A percentile compares a stretch with the other conserved stretches of the same genome.
phyloP scores from a whole-genome alignment of 179 eudicot genomes.

The Silene coronaria region DNA sequence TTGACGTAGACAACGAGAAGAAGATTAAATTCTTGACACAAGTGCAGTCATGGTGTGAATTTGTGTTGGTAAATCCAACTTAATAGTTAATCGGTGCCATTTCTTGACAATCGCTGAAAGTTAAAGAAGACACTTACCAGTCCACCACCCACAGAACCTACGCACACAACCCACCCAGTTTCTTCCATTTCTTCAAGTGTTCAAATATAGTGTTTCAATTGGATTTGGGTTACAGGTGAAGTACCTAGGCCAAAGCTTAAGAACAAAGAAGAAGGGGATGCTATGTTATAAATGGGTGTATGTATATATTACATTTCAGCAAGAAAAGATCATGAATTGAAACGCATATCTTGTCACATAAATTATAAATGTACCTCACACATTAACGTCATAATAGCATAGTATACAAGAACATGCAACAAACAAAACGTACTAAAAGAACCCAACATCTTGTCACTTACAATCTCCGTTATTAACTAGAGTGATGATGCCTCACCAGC shows the following conservation, averaged over 20 bases:
- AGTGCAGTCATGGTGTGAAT: background rate
- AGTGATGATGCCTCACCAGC: slow-evolving; percentile 67
- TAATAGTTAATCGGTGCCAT: background rate
- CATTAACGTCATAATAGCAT: background rate
- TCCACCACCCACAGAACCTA: too few species aligned
- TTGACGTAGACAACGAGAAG: background rate
- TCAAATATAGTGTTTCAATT: background rate
- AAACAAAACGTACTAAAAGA: background rate
- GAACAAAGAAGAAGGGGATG: background rate
- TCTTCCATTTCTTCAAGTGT: background rate
- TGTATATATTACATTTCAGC: background rate
- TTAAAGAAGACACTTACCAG: background rate
- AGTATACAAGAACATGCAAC: background rate
- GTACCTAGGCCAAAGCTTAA: background rate
- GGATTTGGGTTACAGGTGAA: background rate
- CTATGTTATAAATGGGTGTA: background rate
- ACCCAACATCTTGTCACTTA: slow-evolving; percentile 11
- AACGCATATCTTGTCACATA: slow-evolving; percentile 2
- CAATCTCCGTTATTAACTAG: slow-evolving; percentile 23
- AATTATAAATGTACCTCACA: slow-evolving; percentile 5
- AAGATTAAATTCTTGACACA: background rate
- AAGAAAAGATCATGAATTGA: slow-evolving; percentile 4
- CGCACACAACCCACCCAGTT: background rate
- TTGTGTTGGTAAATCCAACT: background rate
- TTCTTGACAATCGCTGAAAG: background rate